Evolutionary conservation across 1,284 basidiomycete species (phyloP).

Genomic region (Entoloma clypeatum): DNA sequence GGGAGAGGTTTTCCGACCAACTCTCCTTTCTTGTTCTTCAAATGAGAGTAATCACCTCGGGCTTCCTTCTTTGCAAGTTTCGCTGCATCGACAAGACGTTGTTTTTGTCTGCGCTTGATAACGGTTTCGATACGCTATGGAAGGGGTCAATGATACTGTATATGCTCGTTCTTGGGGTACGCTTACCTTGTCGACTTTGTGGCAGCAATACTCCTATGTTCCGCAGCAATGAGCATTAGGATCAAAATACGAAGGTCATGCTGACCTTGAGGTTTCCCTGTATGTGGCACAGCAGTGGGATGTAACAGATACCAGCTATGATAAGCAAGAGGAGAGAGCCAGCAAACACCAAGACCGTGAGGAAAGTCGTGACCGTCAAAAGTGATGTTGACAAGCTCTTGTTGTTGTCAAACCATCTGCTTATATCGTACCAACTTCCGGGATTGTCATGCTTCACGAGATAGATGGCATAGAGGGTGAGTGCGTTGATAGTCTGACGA

Average conservation of each 20-base stretch:
- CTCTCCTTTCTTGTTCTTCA: constrained; percentile 93
- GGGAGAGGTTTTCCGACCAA: constrained; percentile 78
- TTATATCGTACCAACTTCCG: constrained; percentile 62
- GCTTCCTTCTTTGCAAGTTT: constrained; percentile 90
- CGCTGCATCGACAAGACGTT: constrained; percentile 79
- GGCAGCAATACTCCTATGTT: constrained; percentile 90
- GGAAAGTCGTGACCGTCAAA: constrained; percentile 84
- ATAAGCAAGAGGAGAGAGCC: constrained; percentile 82
- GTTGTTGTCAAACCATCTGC: constrained; percentile 67
- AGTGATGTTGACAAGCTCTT: constrained; percentile 70
- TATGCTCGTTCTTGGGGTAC: background rate
- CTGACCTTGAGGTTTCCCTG: constrained; percentile 89
- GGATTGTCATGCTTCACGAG: constrained; percentile 67
- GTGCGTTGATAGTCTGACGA: constrained; percentile 93
- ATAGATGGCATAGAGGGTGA: constrained; percentile 91
- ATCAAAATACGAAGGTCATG: background rate
- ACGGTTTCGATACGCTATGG: constrained; percentile 84
- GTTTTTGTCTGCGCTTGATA: constrained; percentile 88
- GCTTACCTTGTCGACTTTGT: constrained; percentile 93
- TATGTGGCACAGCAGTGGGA: constrained; percentile 92
- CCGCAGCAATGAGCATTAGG: constrained; percentile 5
- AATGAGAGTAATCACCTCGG: constrained; percentile 82
- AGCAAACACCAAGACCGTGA: constrained; percentile 86
- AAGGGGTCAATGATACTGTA: constrained; percentile 11
- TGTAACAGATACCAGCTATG: constrained; percentile 82